These are phyloP conservation scores for Heliosperma pusillum DNA, from an alignment of 148 eudicot species.

Conservation along the genomic window DNA sequence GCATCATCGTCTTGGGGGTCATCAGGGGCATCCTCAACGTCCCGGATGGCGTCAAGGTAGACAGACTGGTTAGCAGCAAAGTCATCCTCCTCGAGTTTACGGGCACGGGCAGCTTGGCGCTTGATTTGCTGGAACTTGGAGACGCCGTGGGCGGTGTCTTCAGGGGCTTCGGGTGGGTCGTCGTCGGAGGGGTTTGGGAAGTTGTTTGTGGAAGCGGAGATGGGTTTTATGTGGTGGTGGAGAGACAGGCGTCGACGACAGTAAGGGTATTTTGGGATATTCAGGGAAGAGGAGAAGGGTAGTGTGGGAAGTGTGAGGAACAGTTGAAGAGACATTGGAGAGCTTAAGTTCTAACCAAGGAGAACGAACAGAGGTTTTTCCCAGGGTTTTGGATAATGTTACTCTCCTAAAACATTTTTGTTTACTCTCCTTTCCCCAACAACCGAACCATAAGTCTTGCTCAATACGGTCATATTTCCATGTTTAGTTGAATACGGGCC, in stretches of 20 bases:
- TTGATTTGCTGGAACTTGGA: constrained; percentile 71
- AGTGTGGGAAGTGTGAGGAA: constrained; percentile 23
- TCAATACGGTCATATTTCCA: too few species aligned
- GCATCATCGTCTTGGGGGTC: constrained; percentile 33
- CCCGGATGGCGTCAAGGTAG: constrained; percentile 74
- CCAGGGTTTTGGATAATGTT: constrained; percentile 21
- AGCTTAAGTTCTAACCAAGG: too few species aligned
- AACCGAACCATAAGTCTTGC: too few species aligned
- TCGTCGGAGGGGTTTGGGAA: constrained; percentile 69
- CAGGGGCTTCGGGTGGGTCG: constrained; percentile 92
- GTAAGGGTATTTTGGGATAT: constrained; percentile 22
- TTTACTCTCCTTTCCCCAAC: too few species aligned
- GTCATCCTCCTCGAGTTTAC: constrained; percentile 63
- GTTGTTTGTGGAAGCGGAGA: constrained; percentile 44
- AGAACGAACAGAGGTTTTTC: not conserved
- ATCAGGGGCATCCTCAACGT: constrained; percentile 67
- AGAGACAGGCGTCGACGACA: constrained; percentile 25
- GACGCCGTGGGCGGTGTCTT: constrained; percentile 86
- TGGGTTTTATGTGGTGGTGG: constrained; percentile 24
- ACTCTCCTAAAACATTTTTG: too few species aligned
- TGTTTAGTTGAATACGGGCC: too few species aligned
- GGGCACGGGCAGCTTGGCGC: constrained; percentile 67
- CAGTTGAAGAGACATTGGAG: constrained; percentile 26
- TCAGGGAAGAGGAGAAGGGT: constrained; percentile 20
- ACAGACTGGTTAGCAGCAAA: constrained; percentile 50